Evolutionary conservation across 768 basidiomycete genomes (phyloP), one percentile per base, ranked within the genome.

Genomic region (Tephrocybe sp.): DNA sequence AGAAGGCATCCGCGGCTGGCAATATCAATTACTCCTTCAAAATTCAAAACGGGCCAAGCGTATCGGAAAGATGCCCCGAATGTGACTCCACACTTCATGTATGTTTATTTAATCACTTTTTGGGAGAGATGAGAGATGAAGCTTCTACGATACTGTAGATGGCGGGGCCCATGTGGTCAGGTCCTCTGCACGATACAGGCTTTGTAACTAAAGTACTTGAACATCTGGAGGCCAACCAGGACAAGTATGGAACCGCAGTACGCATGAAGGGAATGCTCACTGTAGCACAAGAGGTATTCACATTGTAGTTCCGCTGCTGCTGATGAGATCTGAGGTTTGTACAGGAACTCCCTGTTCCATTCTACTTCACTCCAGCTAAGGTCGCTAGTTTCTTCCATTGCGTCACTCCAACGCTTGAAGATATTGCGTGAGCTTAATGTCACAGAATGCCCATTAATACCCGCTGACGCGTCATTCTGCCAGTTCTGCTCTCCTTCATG

Each of bases 131-230:
- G 17, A 23, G 17, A 20, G 12, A 23, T 12, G 35, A 36, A 26
- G 26, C 7, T 26, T 39, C 47, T 45, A 49, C 14, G 38, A 20
- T 17, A 41, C 43, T 36, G 39, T 54, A 96, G 92, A 64, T 94
- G 32, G 92, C 89, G 16, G 97, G 97, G 1, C 97, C 97, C 0
- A 95, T 99, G 90, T 98, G 97, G 97, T 84, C 88, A 5, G 94
- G 87, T 1, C 82, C 87, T 1, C 68, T 99, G 19, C 97, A 99
- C 61, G 79, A 93, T 62, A 58, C 71, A 1, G 74, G 72, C 5
- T 99, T 98, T 60, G 76, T 92, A 5, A 65, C 70, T n/a, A 80
- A 81, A 55, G 85, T 96, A 12, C 71, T 97, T 26, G 72, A 78
- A 17, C 89, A 94, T 60, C 72, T 95, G 11, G 82, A 85, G 50